Evolutionary conservation across 306 rosid species (phyloP), one percentile per base, ranked within the genome.

Genomic region (Trichosanthes cucumerina): DNA sequence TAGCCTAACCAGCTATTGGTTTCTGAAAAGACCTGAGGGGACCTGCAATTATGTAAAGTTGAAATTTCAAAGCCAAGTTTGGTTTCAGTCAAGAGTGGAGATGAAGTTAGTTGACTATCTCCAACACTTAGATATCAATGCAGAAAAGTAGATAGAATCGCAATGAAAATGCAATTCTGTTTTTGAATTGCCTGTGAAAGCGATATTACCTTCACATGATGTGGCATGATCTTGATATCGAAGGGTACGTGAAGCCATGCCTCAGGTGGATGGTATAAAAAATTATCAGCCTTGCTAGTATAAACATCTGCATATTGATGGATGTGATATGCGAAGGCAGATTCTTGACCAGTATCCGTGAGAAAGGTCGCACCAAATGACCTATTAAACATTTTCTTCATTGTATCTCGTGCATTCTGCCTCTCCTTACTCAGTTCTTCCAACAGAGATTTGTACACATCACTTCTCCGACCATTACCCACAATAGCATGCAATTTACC

Each of bases 221-320:
- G 97, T 78, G 98, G 98, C 95, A 95, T 87, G 82, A 92, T 91
- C 92, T 95, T 95, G 88, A 94, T 86, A 86, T 94, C 97, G 71
- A 62, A 94, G 24, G 98, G 98, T 62, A 88, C 93, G 84, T 92
- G 93, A 82, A 94, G 88, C 98, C 98, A 94, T 65, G 97, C 95
- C 72, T 94, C 97, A 78, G 92, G 88, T 82, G 95, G 91, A 86
- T 92, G 86, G 78, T 77, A 83, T 77, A 90, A 86, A 83, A 94
- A 94, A 81, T 94, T 94, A 88, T 94, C 98, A 21, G 98, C 96
- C 84, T 92, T 94, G 79, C 98, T 94, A 82, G 98, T 94, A 84
- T 94, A 94, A 38, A 94, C 96, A 85, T 94, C 98, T 41, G 98
- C 98, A 88, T 94, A 94, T 82, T 91, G 97, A 82, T 95, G 98